A percentile compares a stretch with the other conserved stretches of the same genome.
phyloP scores from a whole-genome alignment of 257 asterid species.

The Solanum okadae region DNA sequence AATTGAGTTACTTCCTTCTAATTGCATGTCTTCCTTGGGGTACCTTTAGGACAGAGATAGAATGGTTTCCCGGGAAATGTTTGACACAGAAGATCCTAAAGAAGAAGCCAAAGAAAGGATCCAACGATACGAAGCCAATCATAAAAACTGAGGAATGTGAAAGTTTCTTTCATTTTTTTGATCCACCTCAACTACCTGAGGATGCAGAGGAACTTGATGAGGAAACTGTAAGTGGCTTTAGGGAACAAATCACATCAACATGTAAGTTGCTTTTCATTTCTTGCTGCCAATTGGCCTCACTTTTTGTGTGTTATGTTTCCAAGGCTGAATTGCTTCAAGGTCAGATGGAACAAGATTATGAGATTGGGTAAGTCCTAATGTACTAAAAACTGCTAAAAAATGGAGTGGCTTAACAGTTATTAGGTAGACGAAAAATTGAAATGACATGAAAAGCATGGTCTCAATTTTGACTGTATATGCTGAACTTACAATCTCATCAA shows the following conservation, averaged over 20 bases:
- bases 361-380: constrained; percentile 54
- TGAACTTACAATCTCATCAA: not conserved
- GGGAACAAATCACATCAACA: not conserved
- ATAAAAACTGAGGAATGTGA: constrained; percentile 77
- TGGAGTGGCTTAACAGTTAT: not conserved
- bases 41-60: constrained; percentile 58
- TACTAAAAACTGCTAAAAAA: not conserved
- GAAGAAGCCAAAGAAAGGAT: constrained; percentile 87
- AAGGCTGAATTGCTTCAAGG: constrained; percentile 81
- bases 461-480: not conserved
- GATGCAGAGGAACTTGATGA: constrained; percentile 79
- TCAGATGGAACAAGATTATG: constrained; percentile 85
- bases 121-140: constrained; percentile 60
- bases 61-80: constrained; percentile 74
- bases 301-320: not conserved
- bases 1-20: not conserved
- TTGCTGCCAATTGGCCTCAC: not conserved
- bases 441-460: not conserved
- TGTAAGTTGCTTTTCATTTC: not conserved
- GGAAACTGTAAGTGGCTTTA: constrained; percentile 52
- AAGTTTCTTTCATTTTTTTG: constrained; percentile 87
- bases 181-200: constrained; percentile 84
- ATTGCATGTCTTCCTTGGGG: not conserved
- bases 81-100: constrained; percentile 69
- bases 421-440: not conserved